A percentile compares a stretch with the other conserved stretches of the same genome.
Evolutionary conservation across 345 rosid species (phyloP).

Genomic region (Aethionema arabicum): DNA sequence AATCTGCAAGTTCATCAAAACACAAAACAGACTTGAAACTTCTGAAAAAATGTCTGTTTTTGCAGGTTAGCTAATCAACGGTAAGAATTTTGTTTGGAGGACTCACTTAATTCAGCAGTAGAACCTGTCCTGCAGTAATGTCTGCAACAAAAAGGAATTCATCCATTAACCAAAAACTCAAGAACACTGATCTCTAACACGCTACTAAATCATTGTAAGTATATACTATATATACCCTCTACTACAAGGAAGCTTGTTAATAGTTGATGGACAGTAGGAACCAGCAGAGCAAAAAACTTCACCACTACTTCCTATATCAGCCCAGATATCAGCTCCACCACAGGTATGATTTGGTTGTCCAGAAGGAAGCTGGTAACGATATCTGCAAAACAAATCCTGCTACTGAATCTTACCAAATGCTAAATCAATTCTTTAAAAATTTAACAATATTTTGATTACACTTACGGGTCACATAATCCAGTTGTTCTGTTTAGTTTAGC

Average conservation of each 20-base stretch:
- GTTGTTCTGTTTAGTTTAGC: slow-evolving; percentile 64
- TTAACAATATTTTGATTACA: slow-evolving; percentile 13
- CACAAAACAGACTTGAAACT: not conserved
- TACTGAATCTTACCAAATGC: slow-evolving; percentile 42
- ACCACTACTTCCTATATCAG: slow-evolving; percentile 68
- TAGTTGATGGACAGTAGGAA: slow-evolving; percentile 81
- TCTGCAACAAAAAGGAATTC: slow-evolving; percentile 42
- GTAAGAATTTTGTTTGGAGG: not conserved
- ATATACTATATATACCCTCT: slow-evolving; percentile 66
- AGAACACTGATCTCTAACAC: not conserved
- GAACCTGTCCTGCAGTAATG: slow-evolving; percentile 93
- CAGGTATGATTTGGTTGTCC: slow-evolving; percentile 76
- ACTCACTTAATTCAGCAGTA: slow-evolving; percentile 59
- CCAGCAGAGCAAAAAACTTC: slow-evolving; percentile 94
- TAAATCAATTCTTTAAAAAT: slow-evolving; percentile 12
- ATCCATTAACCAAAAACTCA: not conserved
- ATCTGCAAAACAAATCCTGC: slow-evolving; percentile 66
- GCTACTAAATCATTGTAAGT: no score
- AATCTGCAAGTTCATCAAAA: slow-evolving; percentile 54
- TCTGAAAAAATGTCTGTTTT: not conserved
- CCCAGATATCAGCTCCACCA: slow-evolving; percentile 96
- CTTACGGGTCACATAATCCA: slow-evolving; percentile 98
- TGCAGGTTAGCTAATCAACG: not conserved
- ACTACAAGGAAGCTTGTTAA: slow-evolving; percentile 74
- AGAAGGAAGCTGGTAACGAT: slow-evolving; percentile 80